Base-by-base conservation (phyloP, 306 rosid species). In the Myrica gale region DNA sequence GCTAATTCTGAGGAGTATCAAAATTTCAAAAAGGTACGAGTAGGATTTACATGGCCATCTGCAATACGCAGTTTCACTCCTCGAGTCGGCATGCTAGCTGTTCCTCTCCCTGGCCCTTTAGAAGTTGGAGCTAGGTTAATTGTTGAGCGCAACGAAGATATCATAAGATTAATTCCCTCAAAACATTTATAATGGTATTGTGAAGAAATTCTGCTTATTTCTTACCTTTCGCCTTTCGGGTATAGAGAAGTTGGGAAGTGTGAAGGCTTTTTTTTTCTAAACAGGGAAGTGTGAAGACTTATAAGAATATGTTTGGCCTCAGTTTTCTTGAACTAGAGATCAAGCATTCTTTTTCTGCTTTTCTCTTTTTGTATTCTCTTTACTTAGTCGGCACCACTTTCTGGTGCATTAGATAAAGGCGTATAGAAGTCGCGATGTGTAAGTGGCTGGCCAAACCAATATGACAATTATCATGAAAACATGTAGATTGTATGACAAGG, bases 371-470 rank as follows among this genome's bases (percentile, higher is more conserved):
- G 9, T 69, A 69, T 83, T 89, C 86, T 81, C 90, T 88, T 93
- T 77, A 81, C 98, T 85, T 93, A 67, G 93, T 89, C 96, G 96
- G 79, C 93, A 89, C 85, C 79, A 76, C 72, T 79, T 80, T 82
- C 87, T 72, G 88, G 82, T 85, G 77, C 74, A 51, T 78, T 78
- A 42, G 75, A 80, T 46, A 61, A 71, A 69, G 61, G 67, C 91
- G 83, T 89, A 74, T 72, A 85, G 86, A 76, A 75, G 68, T 75
- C 81, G 83, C 55, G 56, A 56, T 48, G 57, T 81, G 84, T 77
- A 79, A 84, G 52, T 47, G 3, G 15, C 52, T 61, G 65, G 76
- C 17, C 77, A 52, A 46, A 65, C 68, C 50, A 23, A 23, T 23
- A 23, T 23, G 26, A 63, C 69, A 63, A 63, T 41, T 60, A 5